These are phyloP conservation scores for Carpinus viminea DNA, from an alignment of 306 rosid genomes.

Conservation along the genomic window DNA sequence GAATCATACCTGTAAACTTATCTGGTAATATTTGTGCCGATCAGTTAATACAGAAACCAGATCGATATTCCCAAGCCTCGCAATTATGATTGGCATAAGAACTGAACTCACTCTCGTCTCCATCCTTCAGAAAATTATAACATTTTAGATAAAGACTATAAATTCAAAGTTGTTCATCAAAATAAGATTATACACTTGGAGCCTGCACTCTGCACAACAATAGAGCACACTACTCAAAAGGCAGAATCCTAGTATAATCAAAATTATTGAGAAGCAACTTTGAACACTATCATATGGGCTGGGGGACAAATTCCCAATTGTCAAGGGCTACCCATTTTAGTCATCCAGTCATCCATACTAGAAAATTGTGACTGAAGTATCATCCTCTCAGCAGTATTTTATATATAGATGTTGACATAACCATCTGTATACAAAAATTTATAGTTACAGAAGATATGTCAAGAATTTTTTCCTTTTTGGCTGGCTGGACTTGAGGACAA, in stretches of 20 bases:
- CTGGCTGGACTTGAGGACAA: conserved; percentile 9
- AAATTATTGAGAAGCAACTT: conserved; percentile 1
- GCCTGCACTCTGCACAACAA: conserved; percentile 13
- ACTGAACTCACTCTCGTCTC: conserved; percentile 52
- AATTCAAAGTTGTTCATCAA: conserved; percentile 23
- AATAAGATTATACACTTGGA: conserved; percentile 9
- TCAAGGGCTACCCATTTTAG: conserved; percentile 15
- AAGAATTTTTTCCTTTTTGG: conserved; percentile 24
- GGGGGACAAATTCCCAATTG: conserved; percentile 13
- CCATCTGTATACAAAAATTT: conserved; percentile 8
- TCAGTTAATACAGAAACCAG: conserved; percentile 57
- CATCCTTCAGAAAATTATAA: conserved; percentile 53
- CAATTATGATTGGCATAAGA: conserved; percentile 59
- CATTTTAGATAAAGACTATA: conserved; percentile 12
- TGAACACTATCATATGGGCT: conserved; percentile 2
- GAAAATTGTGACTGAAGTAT: conserved; percentile 3
- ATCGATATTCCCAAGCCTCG: conserved; percentile 61
- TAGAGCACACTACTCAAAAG: conserved; percentile 10
- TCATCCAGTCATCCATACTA: conserved; percentile 17
- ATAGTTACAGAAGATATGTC: conserved; percentile 8
- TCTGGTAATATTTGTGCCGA: conserved; percentile 62
- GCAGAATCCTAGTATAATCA: conserved; percentile 10
- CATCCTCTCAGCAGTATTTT: conserved; percentile 24
- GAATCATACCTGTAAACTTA: conserved; percentile 63
- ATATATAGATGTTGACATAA: conserved; percentile 12